phyloP scores from a whole-genome alignment of 176 grass and related monocot genomes.

The Zea mays region DNA sequence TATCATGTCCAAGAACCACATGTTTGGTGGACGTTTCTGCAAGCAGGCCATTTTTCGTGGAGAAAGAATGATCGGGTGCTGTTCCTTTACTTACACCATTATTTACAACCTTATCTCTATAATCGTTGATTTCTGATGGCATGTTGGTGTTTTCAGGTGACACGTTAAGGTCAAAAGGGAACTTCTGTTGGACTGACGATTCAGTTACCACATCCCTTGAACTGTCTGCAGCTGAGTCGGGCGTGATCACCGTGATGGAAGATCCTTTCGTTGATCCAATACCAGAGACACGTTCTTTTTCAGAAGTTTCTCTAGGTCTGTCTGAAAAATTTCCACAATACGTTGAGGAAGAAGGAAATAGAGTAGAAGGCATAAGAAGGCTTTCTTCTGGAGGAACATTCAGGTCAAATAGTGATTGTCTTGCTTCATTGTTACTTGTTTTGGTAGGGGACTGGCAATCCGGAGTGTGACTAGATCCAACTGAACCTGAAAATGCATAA shows the following conservation, averaged over 20 bases:
- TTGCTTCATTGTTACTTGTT: slow-evolving; percentile 24
- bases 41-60: not conserved
- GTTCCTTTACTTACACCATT: slow-evolving; percentile 8
- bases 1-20: not conserved
- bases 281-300: slow-evolving; percentile 6
- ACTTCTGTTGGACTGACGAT: slow-evolving; percentile 7
- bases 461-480: slow-evolving; percentile 33
- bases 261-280: slow-evolving; percentile 15
- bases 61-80: not conserved
- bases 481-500: slow-evolving; percentile 29
- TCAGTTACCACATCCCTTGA: not conserved
- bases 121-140: slow-evolving; percentile 21
- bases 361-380: not conserved
- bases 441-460: slow-evolving; percentile 25
- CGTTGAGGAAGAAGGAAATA: slow-evolving; percentile 2
- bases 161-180: slow-evolving; percentile 30
- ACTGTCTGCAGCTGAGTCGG: not conserved
- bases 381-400: slow-evolving; percentile 35
- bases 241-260: not conserved
- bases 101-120: not conserved
- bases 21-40: not conserved
- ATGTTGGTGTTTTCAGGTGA: slow-evolving; percentile 11
- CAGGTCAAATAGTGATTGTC: slow-evolving; percentile 15
- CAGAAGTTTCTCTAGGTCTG: not conserved
- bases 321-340: not conserved